phyloP scores from a whole-genome alignment of 176 grass and related monocot genomes.

The Avena sativa region DNA sequence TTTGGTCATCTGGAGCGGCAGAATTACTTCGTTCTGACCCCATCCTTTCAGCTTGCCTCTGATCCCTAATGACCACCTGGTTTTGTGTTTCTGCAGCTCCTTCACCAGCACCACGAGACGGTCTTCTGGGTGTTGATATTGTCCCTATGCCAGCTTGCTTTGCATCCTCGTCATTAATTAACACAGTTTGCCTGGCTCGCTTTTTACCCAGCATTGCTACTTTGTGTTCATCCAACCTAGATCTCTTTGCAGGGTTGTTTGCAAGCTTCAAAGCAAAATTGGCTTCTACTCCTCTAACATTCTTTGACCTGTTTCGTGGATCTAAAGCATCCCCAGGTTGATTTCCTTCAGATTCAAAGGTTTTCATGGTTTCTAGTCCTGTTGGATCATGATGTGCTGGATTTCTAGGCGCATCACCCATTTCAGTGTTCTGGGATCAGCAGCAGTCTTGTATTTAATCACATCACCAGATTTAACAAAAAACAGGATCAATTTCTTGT shows the following conservation, averaged over 20 bases:
- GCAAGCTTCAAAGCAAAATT: conserved; percentile 86
- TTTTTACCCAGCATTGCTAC: conserved; percentile 97
- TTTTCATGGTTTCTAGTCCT: conserved; percentile 40
- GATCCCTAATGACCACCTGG: conserved; percentile 49
- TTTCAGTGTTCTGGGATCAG: conserved; percentile 18
- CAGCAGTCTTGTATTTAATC: conserved; percentile 37
- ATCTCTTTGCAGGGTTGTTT: conserved; percentile 78
- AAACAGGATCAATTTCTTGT: conserved; percentile 51
- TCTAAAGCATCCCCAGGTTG: conserved; percentile 59
- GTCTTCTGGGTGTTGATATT: conserved; percentile 80
- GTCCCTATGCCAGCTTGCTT: conserved; percentile 89
- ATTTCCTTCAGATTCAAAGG: conserved; percentile 55
- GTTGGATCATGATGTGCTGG: conserved; percentile 36
- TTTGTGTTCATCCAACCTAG: conserved; percentile 86
- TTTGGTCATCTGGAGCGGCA: conserved; percentile 56
- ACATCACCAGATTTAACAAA: conserved; percentile 44
- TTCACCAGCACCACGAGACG: conserved; percentile 64
- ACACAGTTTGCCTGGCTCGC: conserved; percentile 80
- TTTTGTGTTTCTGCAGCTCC: conserved; percentile 60
- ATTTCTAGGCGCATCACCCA: conserved; percentile 57
- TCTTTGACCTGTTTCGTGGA: conserved; percentile 60
- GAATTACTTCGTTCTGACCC: conserved; percentile 56
- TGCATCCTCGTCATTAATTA: conserved; percentile 92
- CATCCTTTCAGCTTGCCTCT: conserved; percentile 70
- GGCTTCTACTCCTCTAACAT: conserved; percentile 78